A percentile compares a stretch with the other conserved stretches of the same genome.
Evolutionary conservation across 2,329 filamentous ascomycete species (phyloP).

Genomic region (Talaromyces sp.): DNA sequence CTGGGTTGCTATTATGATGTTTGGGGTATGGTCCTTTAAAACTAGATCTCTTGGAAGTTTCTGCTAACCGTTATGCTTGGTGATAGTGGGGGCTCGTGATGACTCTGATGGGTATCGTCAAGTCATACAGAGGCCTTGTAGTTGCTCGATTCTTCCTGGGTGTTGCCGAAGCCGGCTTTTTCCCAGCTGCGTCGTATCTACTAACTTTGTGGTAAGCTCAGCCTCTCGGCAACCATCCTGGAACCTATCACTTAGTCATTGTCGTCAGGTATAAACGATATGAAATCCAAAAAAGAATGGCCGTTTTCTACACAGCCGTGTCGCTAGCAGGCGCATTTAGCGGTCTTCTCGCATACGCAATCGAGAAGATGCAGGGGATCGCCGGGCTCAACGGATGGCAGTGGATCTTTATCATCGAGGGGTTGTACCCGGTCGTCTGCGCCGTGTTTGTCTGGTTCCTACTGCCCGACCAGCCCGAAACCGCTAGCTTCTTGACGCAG

Average conservation of each 20-base stretch:
- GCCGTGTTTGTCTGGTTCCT: not conserved
- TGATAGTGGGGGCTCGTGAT: slow-evolving; percentile 15
- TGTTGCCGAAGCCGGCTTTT: slow-evolving; percentile 54
- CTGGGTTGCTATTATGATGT: slow-evolving; percentile 37
- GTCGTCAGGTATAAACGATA: slow-evolving; percentile 33
- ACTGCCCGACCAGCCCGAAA: not conserved
- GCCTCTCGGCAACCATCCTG: not conserved
- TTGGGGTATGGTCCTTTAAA: slow-evolving; percentile 18
- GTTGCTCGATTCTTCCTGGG: slow-evolving; percentile 55
- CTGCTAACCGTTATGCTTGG: too few relatives aligned
- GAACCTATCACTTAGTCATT: not conserved
- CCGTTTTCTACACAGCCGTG: slow-evolving; percentile 56
- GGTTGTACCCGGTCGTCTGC: slow-evolving; percentile 22
- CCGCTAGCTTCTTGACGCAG: not conserved
- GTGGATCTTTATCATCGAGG: slow-evolving; percentile 57
- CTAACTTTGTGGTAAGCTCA: slow-evolving; percentile 59
- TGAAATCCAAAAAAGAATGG: slow-evolving; percentile 54
- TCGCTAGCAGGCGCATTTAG: slow-evolving; percentile 56
- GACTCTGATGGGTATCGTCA: slow-evolving; percentile 12
- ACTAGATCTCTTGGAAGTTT: too few relatives aligned
- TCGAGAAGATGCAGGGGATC: slow-evolving; percentile 73
- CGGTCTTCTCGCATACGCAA: slow-evolving; percentile 76
- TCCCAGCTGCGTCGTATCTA: slow-evolving; percentile 53
- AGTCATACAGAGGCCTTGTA: slow-evolving; percentile 27
- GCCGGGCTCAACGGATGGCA: slow-evolving; percentile 30